phyloP scores from a whole-genome alignment of 192 early-diverging fungal genomes.

The Entomortierella chlamydospora region DNA sequence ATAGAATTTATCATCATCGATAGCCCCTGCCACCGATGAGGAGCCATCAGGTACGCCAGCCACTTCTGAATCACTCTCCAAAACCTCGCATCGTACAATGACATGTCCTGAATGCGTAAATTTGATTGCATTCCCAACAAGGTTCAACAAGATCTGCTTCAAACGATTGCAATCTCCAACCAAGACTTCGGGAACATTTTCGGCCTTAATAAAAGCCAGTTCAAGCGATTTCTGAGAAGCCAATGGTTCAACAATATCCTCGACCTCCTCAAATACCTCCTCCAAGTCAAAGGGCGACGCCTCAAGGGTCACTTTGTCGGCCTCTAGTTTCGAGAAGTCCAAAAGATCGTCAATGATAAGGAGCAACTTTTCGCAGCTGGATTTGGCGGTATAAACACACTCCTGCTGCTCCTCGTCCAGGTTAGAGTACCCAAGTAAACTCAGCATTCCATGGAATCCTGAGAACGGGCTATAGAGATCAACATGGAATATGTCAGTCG shows the following conservation, averaged over 20 bases:
- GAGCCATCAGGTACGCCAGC: constrained; percentile 1
- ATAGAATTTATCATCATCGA: constrained; percentile 48
- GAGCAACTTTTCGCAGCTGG: constrained; percentile 61
- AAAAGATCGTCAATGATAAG: constrained; percentile 59
- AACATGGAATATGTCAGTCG: background rate
- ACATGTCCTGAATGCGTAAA: constrained; percentile 73
- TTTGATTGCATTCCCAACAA: constrained; percentile 76
- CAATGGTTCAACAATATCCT: constrained; percentile 66
- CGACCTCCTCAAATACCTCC: constrained; percentile 68
- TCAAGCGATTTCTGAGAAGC: constrained; percentile 66
- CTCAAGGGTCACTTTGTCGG: constrained; percentile 65
- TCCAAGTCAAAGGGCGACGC: constrained; percentile 61
- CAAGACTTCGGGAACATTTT: constrained; percentile 64
- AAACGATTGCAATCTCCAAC: constrained; percentile 67
- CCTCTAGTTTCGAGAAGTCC: constrained; percentile 71
- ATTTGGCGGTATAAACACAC: constrained; percentile 61
- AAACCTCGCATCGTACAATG: constrained; percentile 59
- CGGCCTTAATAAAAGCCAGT: constrained; percentile 62
- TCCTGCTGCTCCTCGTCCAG: constrained; percentile 63
- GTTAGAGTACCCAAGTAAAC: constrained; percentile 58
- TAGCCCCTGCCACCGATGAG: constrained; percentile 13
- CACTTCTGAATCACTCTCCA: constrained; percentile 41
- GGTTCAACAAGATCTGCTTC: constrained; percentile 69
- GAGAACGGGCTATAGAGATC: constrained; percentile 51
- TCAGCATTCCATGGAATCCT: constrained; percentile 67